Evolutionary conservation across 164 flowering plant species (phyloP).

Genomic region (Annona squamosa): DNA sequence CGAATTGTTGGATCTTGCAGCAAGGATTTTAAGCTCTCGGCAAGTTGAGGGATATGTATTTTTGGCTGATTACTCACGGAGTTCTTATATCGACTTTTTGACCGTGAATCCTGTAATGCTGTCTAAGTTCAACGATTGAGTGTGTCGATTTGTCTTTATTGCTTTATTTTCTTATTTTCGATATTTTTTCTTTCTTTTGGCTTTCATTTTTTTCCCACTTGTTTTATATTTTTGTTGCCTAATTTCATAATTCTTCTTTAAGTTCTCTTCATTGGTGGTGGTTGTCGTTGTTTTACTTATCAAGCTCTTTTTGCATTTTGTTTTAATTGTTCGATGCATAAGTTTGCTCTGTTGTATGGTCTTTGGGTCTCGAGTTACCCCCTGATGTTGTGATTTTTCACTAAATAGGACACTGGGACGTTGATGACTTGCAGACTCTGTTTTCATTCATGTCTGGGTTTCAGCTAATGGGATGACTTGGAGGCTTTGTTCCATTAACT

Average conservation of each 20-base stretch:
- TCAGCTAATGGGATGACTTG: too few species aligned
- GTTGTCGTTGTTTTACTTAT: not conserved
- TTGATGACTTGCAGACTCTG: too few species aligned
- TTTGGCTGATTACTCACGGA: not conserved
- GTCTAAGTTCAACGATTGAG: too few species aligned
- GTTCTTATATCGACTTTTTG: not conserved
- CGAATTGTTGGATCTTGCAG: not conserved
- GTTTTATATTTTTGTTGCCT: not conserved
- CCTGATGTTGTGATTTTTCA: not conserved
- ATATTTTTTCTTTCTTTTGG: not conserved
- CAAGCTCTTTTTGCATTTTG: not conserved
- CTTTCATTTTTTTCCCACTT: not conserved
- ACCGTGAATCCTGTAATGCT: too few species aligned
- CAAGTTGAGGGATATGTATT: not conserved
- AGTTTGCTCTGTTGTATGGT: not conserved
- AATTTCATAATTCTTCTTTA: not conserved
- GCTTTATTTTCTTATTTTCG: too few species aligned
- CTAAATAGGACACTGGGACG: too few species aligned
- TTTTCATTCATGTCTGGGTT: too few species aligned
- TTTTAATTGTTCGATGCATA: not conserved
- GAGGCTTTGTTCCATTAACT: too few species aligned
- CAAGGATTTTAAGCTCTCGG: not conserved
- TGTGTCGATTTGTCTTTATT: too few species aligned
- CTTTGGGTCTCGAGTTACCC: not conserved
- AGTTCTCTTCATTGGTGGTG: not conserved